Evolutionary conservation across 306 rosid genomes (phyloP).

Genomic region (Prinsepia uniflora): DNA sequence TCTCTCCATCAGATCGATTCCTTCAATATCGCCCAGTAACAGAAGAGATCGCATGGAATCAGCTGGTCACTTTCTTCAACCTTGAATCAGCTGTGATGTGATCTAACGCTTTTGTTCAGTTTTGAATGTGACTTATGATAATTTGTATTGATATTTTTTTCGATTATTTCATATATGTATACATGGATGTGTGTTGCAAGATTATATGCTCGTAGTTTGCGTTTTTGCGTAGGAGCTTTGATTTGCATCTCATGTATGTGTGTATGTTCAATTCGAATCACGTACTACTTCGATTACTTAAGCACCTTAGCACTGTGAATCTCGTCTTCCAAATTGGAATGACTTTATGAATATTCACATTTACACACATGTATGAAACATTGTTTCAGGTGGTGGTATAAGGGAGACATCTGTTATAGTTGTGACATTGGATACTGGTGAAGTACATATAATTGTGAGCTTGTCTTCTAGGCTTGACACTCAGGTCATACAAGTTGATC

Average conservation of each 20-base stretch:
- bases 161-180: not conserved
- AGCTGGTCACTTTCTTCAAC: not conserved
- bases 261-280: not conserved
- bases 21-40: not conserved
- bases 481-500: constrained; percentile 80
- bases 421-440: constrained; percentile 75
- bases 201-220: not conserved
- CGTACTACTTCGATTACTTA: not conserved
- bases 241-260: not conserved
- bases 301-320: not conserved
- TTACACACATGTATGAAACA: not conserved
- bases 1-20: constrained; percentile 13
- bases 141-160: not conserved
- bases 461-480: constrained; percentile 58
- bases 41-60: constrained; percentile 10
- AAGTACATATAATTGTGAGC: constrained; percentile 62
- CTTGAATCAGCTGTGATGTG: not conserved
- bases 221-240: not conserved
- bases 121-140: not conserved
- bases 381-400: constrained; percentile 23
- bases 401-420: constrained; percentile 70
- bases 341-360: not conserved
- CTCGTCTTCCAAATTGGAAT: not conserved
- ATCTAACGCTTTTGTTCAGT: not conserved
- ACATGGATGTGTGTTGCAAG: not conserved